These are phyloP conservation scores for Podaxis rugospora DNA, from an alignment of 768 basidiomycete genomes.

Conservation along the genomic window DNA sequence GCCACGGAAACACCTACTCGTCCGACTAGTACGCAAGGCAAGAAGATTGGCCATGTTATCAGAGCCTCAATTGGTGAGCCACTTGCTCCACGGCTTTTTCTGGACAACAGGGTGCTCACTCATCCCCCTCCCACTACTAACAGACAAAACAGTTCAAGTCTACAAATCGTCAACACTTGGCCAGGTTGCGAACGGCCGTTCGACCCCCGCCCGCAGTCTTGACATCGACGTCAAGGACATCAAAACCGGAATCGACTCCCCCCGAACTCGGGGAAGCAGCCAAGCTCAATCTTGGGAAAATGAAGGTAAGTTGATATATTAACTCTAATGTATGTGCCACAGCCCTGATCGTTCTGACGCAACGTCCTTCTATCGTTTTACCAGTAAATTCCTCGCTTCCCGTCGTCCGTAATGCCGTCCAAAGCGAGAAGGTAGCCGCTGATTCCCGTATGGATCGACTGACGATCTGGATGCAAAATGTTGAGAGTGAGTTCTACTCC, in stretches of 20 bases:
- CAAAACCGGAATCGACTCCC: conserved; percentile 10
- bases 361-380: not conserved
- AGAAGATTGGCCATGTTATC: conserved; percentile 30
- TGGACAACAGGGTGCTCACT: not conserved
- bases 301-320: conserved; percentile 25
- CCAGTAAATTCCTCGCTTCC: conserved; percentile 49
- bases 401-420: conserved; percentile 47
- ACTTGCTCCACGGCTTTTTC: not conserved
- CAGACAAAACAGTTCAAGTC: conserved; percentile 65
- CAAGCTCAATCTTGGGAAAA: conserved; percentile 47
- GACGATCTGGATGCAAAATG: conserved; percentile 78
- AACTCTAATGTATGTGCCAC: conserved; percentile 31
- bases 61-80: conserved; percentile 70
- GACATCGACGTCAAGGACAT: conserved; percentile 28
- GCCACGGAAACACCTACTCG: conserved; percentile 17
- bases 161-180: conserved; percentile 61
- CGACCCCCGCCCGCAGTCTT: conserved; percentile 38
- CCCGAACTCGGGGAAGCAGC: conserved; percentile 12
- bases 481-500: conserved; percentile 60
- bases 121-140: not conserved
- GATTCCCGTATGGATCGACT: conserved; percentile 63
- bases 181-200: conserved; percentile 35
- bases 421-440: conserved; percentile 46
- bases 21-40: not conserved
- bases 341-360: conserved; percentile 18